phyloP scores from a whole-genome alignment of 306 rosid species.

The Glycyrrhiza uralensis region DNA sequence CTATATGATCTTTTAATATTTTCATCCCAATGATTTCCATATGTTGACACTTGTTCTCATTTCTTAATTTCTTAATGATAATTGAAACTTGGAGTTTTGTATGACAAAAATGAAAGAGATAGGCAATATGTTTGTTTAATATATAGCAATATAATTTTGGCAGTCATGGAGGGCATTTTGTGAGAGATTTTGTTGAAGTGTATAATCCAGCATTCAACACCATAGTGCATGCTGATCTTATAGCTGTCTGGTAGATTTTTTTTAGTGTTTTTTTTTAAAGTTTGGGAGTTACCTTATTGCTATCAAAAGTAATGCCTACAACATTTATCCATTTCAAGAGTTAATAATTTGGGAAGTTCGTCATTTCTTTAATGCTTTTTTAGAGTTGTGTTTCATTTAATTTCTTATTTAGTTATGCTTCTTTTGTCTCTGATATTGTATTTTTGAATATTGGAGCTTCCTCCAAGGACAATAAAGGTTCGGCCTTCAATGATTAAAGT shows the following conservation, averaged over 20 bases:
- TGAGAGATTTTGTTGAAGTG: neutral
- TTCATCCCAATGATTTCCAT: neutral
- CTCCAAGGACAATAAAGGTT: slow-evolving; percentile 56
- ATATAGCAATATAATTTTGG: neutral
- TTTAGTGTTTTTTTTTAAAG: too few relatives aligned
- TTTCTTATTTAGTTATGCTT: neutral
- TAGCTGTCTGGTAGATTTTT: neutral
- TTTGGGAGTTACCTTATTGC: neutral
- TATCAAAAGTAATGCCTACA: neutral
- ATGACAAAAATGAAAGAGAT: neutral
- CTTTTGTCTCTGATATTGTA: neutral
- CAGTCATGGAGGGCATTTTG: neutral
- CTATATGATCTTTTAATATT: neutral
- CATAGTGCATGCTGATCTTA: neutral
- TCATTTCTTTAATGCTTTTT: neutral
- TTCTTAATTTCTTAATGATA: too few relatives aligned
- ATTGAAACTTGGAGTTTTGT: neutral
- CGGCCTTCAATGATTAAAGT: slow-evolving; percentile 79
- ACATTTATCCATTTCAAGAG: neutral
- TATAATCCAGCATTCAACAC: neutral
- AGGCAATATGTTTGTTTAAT: neutral
- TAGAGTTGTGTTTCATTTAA: neutral
- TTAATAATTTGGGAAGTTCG: neutral
- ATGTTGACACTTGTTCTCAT: neutral
- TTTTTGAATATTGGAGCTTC: slow-evolving; percentile 51